Evolutionary conservation across 2,329 filamentous ascomycete genomes (phyloP).

Genomic region (Talaromyces sp.): DNA sequence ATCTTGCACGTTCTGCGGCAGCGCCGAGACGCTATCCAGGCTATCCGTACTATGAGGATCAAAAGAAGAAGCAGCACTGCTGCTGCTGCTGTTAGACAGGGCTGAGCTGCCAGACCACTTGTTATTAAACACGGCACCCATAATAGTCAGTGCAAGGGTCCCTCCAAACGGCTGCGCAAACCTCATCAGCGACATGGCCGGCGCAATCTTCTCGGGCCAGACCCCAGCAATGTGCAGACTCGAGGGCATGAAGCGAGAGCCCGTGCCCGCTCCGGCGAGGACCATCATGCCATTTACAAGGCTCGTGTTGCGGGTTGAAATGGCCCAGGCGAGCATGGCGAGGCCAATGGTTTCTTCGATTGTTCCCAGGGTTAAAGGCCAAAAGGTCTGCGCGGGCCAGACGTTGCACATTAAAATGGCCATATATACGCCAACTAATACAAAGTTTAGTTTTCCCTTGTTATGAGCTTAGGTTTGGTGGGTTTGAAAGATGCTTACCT

Average conservation of each 20-base stretch:
- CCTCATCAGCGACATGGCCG: slow-evolving; percentile 56
- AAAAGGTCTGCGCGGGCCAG: slow-evolving; percentile 59
- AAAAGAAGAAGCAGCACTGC: slow-evolving; percentile 9
- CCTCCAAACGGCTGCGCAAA: slow-evolving; percentile 61
- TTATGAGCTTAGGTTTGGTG: background rate
- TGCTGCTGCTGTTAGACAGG: slow-evolving; percentile 19
- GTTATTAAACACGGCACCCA: slow-evolving; percentile 67
- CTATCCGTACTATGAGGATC: slow-evolving; percentile 32
- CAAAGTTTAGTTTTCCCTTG: background rate
- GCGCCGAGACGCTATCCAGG: slow-evolving; percentile 32
- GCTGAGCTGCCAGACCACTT: slow-evolving; percentile 31
- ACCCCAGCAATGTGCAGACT: slow-evolving; percentile 60
- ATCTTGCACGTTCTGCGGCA: slow-evolving; percentile 32
- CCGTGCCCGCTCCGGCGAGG: slow-evolving; percentile 59
- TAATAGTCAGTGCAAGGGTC: slow-evolving; percentile 61
- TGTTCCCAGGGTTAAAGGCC: slow-evolving; percentile 53
- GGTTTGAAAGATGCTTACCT: slow-evolving; percentile 32
- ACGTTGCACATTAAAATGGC: slow-evolving; percentile 58
- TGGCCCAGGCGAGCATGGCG: slow-evolving; percentile 54
- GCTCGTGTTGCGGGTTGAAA: slow-evolving; percentile 45
- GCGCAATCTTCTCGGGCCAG: slow-evolving; percentile 55
- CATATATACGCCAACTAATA: slow-evolving; percentile 50
- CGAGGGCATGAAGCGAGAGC: slow-evolving; percentile 61
- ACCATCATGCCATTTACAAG: slow-evolving; percentile 64
- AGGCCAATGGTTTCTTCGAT: slow-evolving; percentile 57